Evolutionary conservation across 371 early-diverging fungal species (phyloP), one percentile per base, ranked within the genome.

Genomic region (Mortierella sp.): DNA sequence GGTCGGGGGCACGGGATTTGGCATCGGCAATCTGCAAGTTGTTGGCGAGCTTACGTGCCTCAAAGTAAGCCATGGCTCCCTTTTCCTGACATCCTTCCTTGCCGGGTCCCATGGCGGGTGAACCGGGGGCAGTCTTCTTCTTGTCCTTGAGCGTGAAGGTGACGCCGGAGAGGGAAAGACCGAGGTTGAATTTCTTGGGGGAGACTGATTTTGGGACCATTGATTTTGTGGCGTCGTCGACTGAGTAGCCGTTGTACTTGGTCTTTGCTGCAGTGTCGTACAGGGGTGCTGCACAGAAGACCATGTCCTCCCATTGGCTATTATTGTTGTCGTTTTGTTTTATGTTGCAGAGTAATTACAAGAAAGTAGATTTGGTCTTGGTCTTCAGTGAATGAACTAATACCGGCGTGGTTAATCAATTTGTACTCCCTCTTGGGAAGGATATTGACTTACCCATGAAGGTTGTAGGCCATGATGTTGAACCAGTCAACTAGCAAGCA

Each of bases 391-490:
- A 3, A 5, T 58, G 28, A 26, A 44, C n/a, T 24, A 76, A 70
- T 8, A 54, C 19, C 57, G 57, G 11, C 19, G 42, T 38, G 42
- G 42, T 38, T 1, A 5, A 38, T 38, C 42, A 38, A 38, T 38
- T 38, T 38, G 42, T 38, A 3, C 42, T 38, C 42, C 42, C 63
- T 31, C 19, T 7, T 63, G 63, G 34, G 34, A 54, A 16, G 65
- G 21, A 28, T 38, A 5, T 38, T 38, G 26, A n/a, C 84, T 77
- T 80, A 84, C 84, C 85, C 85, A 28, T 82, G 86, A 24, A 85
- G 86, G 70, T 85, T 85, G 71, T 85, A 85, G 11, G 86, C 86
- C 86, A 85, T 85, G 63, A 85, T 85, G 74, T 85, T 85, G 63
- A 85, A 82, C 86, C 86, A 85, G 73, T 85, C 80, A 57, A 82